Base-by-base conservation (phyloP, 1,284 basidiomycete genomes). In the Fomitopsis palustris region DNA sequence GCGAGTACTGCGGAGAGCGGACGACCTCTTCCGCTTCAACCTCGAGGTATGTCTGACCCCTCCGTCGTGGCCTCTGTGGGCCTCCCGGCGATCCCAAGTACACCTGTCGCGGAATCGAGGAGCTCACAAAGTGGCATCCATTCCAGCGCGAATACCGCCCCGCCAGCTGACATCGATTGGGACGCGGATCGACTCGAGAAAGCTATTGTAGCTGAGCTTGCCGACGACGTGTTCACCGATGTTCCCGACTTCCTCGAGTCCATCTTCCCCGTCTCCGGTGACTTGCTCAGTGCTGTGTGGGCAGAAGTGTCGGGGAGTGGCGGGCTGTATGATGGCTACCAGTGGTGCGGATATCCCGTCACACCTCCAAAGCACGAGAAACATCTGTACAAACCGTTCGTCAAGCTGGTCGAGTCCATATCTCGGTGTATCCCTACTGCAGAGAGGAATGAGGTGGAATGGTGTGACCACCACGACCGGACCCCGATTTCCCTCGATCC, bases 261-360 rank as follows among this genome's bases (percentile, higher is more conserved):
- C 1, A 29, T 51, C 16, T 51, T 51, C 27, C 25, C 25, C 16
- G 47, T 51, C 16, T 7, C 25, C 17, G 8, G 17, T 17, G 27
- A 29, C 9, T 16, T 51, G 2, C 23, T 51, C 16, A 29, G 33
- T 14, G 19, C 25, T 3, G 47, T 51, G 2, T 31, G 17, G 12
- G n/a, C 14, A 14, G 10, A 17, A 14, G 25, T 17, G 16, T 31
- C n/a, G 47, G 19, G 14, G 6, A 12, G 14, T 27, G 8, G n/a
- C 2, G 25, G 25, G 14, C 25, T 5, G 4, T 29, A 51, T 14
- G 14, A 17, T 9, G 6, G 8, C 2, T 17, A 31, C 5, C 31
- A 17, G 47, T 51, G 47, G 47, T 1, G 12, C 2, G n/a, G 14
- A 4, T 51, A 31, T 31, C 80, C 79, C 54, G 60, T 23, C 65